Percentiles rank a stretch among this genome's conserved stretches.
Evolutionary conservation across 1,284 basidiomycete genomes (phyloP).

Genomic region (Fomes fomentarius): DNA sequence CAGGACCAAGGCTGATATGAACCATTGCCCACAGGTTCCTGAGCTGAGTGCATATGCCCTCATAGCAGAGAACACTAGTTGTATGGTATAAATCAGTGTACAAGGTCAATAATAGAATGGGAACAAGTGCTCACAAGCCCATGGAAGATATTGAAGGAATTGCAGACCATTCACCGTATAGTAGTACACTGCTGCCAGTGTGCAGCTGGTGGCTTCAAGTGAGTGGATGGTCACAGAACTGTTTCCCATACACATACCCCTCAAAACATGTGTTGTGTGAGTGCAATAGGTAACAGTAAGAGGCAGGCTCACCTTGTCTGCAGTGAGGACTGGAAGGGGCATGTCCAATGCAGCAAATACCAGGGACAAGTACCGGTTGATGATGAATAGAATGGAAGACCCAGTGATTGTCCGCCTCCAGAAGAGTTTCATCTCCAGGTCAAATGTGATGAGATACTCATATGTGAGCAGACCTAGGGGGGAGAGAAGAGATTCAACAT

Average conservation of each 20-base stretch:
- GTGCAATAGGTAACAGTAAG: neutral
- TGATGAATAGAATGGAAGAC: conserved; percentile 2
- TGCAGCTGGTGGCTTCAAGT: no score
- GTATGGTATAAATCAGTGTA: neutral
- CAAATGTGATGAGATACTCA: conserved; percentile 10
- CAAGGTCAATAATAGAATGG: neutral
- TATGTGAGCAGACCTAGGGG: conserved; percentile 2
- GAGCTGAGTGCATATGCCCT: conserved; percentile 5
- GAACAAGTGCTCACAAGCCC: neutral
- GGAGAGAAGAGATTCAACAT: no score
- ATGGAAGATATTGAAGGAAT: conserved; percentile 3
- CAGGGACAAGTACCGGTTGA: conserved; percentile 10
- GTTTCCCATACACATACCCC: no score
- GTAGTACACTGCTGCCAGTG: neutral
- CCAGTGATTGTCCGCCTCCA: conserved; percentile 9
- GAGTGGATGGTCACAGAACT: no score
- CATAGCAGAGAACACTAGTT: neutral
- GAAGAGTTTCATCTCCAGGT: conserved; percentile 5
- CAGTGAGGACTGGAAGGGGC: neutral
- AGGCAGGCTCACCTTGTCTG: neutral
- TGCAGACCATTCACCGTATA: no score
- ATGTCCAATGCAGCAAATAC: neutral
- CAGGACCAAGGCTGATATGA: neutral
- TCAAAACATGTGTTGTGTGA: no score
- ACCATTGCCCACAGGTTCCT: neutral